Percentiles rank a stretch among this genome's conserved stretches.
These are phyloP conservation scores for Linum lewisii DNA, from an alignment of 345 rosid species.

Conservation along the genomic window DNA sequence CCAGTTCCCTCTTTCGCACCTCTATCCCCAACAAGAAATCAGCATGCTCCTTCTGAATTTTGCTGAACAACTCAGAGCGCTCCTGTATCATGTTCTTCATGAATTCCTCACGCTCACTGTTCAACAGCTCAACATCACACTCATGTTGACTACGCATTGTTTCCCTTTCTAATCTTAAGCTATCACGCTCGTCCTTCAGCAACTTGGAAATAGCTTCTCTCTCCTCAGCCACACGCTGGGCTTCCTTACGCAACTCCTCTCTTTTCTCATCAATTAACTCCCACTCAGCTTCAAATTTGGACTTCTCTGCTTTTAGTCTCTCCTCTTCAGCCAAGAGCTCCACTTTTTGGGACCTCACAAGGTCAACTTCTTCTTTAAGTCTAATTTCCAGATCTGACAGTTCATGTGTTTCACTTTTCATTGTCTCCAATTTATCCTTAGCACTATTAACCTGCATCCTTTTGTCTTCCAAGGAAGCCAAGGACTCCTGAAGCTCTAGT, in stretches of 20 bases:
- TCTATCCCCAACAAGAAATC: conserved; percentile 73
- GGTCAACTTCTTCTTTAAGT: conserved; percentile 92
- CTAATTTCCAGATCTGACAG: conserved; percentile 64
- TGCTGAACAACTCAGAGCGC: conserved; percentile 75
- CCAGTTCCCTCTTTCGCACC: conserved; percentile 74
- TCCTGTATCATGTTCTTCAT: conserved; percentile 70
- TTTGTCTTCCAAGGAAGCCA: conserved; percentile 54
- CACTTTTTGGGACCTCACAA: conserved; percentile 62
- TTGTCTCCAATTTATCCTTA: conserved; percentile 54
- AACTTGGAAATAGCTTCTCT: conserved; percentile 53
- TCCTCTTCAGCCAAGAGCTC: conserved; percentile 77
- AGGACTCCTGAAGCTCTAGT: conserved; percentile 53
- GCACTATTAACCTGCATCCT: conserved; percentile 55
- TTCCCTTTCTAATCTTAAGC: conserved; percentile 59
- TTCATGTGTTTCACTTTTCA: conserved; percentile 70
- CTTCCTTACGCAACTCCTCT: conserved; percentile 60
- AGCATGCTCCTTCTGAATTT: conserved; percentile 75
- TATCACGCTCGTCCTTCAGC: conserved; percentile 74
- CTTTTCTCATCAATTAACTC: conserved; percentile 89
- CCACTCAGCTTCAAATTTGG: conserved; percentile 85
- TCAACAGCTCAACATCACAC: conserved; percentile 46
- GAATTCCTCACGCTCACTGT: conserved; percentile 74
- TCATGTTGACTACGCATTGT: conserved; percentile 58
- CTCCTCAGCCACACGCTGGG: conserved; percentile 45
- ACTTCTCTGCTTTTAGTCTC: conserved; percentile 62